Evolutionary conservation across 169 alveolate species (phyloP), one percentile per base, ranked within the genome.

Genomic region (Plasmodium vinckei): DNA sequence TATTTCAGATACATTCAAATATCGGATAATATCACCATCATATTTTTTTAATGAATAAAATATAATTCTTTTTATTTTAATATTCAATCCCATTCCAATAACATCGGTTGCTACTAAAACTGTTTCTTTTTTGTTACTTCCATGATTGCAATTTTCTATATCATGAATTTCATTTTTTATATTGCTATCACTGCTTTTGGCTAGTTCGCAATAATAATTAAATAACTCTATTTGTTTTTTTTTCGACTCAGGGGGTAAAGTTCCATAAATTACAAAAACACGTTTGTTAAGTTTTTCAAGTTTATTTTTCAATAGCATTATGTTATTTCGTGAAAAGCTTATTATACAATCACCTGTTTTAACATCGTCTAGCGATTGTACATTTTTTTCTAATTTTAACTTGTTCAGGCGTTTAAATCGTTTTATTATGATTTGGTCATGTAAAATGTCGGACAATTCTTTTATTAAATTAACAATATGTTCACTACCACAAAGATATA

Each of bases 31-130:
- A 54, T 84, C 88, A 25, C 98, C 96, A 64, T 90, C 93, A 27
- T 51, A 92, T 86, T 97, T 97, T n/a, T 42, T 44, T 25, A 95
- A 15, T 15, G 93, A 92, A 33, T 95, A 72, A 87, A 97, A 97
- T n/a, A 97, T 94, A 2, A 97, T 77, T 49, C 99, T 91, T 21
- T 93, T 92, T 7, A 97, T 97, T 15, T 93, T 87, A 60, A 95
- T 93, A 82, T 97, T 97, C 51, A 97, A 88, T 9, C 99, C 99
- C 98, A 97, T 94, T 9, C 99, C 99, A 33, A 97, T 95, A n/a
- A 97, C 99, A 82, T 97, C 98, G 0, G 99, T 96, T 4, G 99
- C 97, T 12, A 97, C 93, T 56, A 97, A 87, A 46, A 89, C 88
- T 9, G 96, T 87, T 64, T 88, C 27, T 7, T 89, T 92, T 5